These are phyloP conservation scores for Collybia nuda DNA, from an alignment of 768 basidiomycete species.

Conservation along the genomic window DNA sequence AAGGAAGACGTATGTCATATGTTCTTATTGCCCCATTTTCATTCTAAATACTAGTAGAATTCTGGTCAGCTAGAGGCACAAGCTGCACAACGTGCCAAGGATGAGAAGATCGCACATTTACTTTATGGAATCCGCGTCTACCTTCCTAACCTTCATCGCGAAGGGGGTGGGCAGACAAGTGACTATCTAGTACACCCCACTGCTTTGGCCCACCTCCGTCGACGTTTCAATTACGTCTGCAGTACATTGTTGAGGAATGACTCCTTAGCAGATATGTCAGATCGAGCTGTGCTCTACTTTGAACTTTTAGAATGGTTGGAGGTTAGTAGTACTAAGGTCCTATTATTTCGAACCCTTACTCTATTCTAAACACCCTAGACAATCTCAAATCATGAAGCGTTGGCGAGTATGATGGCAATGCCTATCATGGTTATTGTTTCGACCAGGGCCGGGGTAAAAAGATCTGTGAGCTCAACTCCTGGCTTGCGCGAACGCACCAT, in stretches of 20 bases:
- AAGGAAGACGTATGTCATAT: constrained; percentile 76
- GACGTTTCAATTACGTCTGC: constrained; percentile 87
- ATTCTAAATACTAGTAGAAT: constrained; percentile 41
- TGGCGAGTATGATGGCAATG: constrained; percentile 97
- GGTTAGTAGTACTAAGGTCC: constrained; percentile 41
- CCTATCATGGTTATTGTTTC: constrained; percentile 87
- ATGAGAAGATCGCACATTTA: constrained; percentile 69
- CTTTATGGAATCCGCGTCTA: constrained; percentile 76
- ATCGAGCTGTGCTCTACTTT: constrained; percentile 80
- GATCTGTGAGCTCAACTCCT: constrained; percentile 39
- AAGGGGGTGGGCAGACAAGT: constrained; percentile 75
- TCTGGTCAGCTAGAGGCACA: constrained; percentile 81
- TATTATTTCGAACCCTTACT: constrained; percentile 6
- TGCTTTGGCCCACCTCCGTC: constrained; percentile 84
- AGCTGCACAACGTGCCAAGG: constrained; percentile 69
- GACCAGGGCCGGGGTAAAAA: constrained; percentile 65
- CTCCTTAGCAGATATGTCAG: constrained; percentile 93
- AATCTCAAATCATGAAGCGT: constrained; percentile 88
- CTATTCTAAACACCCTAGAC: constrained; percentile 47
- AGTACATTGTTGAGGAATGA: constrained; percentile 88
- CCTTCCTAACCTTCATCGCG: constrained; percentile 77
- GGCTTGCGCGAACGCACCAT: constrained; percentile 78
- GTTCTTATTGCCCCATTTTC: background rate
- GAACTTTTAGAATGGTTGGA: constrained; percentile 92
- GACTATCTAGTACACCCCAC: constrained; percentile 95